phyloP scores from a whole-genome alignment of 2,329 filamentous ascomycete species.

The Acarospora socialis region DNA sequence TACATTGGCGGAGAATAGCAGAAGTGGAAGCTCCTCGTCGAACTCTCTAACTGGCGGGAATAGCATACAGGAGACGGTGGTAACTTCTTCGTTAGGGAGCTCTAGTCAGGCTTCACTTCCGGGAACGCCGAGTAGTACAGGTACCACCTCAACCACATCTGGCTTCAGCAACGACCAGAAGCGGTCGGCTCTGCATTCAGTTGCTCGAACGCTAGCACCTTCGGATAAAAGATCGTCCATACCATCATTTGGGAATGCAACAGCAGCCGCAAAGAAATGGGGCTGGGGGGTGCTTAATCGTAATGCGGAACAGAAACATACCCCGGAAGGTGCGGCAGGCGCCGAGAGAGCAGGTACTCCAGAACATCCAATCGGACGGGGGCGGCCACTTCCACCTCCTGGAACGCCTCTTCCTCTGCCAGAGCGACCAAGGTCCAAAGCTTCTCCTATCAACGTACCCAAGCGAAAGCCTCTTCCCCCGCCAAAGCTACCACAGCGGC shows the following conservation, averaged over 20 bases:
- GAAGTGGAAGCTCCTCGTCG: constrained; percentile 36
- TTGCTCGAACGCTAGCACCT: constrained; percentile 15
- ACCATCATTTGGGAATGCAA: constrained; percentile 34
- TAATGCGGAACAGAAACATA: constrained; percentile 22
- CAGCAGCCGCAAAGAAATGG: constrained; percentile 47
- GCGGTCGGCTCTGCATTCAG: constrained; percentile 17
- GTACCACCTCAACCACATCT: background rate
- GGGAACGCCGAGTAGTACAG: constrained; percentile 7
- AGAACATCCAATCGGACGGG: constrained; percentile 64
- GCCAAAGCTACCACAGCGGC: constrained; percentile 23
- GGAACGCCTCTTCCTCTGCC: constrained; percentile 64
- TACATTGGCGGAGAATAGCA: constrained; percentile 24
- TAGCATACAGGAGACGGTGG: constrained; percentile 1
- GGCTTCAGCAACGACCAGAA: constrained; percentile 4
- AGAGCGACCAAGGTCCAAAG: constrained; percentile 41
- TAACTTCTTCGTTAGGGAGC: constrained; percentile 1
- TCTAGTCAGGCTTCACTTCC: constrained; percentile 2
- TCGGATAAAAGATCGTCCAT: constrained; percentile 27
- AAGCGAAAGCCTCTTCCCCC: constrained; percentile 50
- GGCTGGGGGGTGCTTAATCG: constrained; percentile 35
- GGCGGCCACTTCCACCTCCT: constrained; percentile 66
- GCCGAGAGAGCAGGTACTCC: constrained; percentile 29
- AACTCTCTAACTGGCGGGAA: constrained; percentile 29
- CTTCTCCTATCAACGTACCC: constrained; percentile 42
- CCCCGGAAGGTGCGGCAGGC: constrained; percentile 25